Base-by-base conservation (phyloP, 495 filamentous ascomycete species). In the Gamarada debralockiae region DNA sequence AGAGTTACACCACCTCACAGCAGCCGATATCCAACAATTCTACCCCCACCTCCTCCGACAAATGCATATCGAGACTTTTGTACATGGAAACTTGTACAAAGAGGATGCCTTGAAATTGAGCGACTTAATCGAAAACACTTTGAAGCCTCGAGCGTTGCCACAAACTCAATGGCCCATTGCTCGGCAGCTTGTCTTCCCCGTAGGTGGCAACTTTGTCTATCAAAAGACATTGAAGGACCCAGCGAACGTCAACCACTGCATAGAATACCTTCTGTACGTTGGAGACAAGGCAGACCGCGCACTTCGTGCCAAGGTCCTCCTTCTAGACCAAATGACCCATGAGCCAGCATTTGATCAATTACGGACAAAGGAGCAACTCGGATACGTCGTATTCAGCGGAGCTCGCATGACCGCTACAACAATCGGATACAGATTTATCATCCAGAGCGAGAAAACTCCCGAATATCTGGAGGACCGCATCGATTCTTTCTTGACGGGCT, bases 301-400 rank as follows among this genome's bases (percentile, higher is more conserved):
- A 2, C 64, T 92, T 10, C 76, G 87, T 14, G 86, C 91, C 14
- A 90, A 89, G 71, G 75, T 87, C 0, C 75, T 90, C 39, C 77
- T 99, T 8, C 77, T 97, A 46, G 84, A 89, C n/a, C 95, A 99
- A 66, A 81, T 97, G 69, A 84, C 89, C 1, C 86, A 95, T 41
- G 93, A 99, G 73, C 90, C 91, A 15, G 86, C 83, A 21, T 99
- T 97, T 65, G 88, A 99, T 66, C 88, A 92, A 64, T 75, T 99
- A 1, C 83, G 93, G 38, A 97, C 93, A 38, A 97, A 97, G 67
- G 93, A 99, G 66, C 93, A 99, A 67, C 85, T 99, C 8, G 93
- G 93, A 13, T 99, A 99, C 62, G 85, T 97, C 40, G 93, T 99
- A 1, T 96, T 87, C 72, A 92, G 86, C 43, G 89, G 90, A 13